phyloP scores from a whole-genome alignment of 2,329 filamentous ascomycete genomes.

The Byssothecium circinans region DNA sequence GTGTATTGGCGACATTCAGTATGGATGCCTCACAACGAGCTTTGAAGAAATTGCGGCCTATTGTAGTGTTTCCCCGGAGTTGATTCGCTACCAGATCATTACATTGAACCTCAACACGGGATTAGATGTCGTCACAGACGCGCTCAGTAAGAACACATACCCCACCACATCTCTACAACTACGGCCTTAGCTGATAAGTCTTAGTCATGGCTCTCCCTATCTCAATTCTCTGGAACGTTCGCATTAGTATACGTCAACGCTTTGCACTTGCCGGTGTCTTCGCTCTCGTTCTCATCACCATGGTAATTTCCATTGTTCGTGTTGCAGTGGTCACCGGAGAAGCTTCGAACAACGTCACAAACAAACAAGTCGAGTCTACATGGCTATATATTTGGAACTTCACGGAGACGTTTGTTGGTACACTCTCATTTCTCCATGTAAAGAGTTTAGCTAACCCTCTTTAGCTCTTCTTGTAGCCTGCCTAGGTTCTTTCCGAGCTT shows the following conservation, averaged over 20 bases:
- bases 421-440: background rate
- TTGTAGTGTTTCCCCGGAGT: too few relatives aligned
- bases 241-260: slow-evolving; percentile 3
- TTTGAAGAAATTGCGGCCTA: too few relatives aligned
- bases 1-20: too few relatives aligned
- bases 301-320: slow-evolving; percentile 8
- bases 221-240: slow-evolving; percentile 11
- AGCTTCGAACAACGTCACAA: too few relatives aligned
- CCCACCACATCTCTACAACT: too few relatives aligned
- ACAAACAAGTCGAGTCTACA: slow-evolving; percentile 5
- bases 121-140: too few relatives aligned
- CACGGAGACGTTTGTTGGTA: slow-evolving; percentile 13
- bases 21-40: too few relatives aligned
- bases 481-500: background rate
- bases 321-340: slow-evolving; percentile 1
- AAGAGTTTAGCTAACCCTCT: background rate
- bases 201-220: too few relatives aligned
- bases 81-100: too few relatives aligned
- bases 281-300: slow-evolving; percentile 3
- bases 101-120: too few relatives aligned
- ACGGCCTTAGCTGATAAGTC: too few relatives aligned
- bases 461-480: background rate
- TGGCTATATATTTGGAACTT: slow-evolving; percentile 16
- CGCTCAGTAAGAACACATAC: too few relatives aligned
- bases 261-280: slow-evolving; percentile 6